These are phyloP conservation scores for Populus hybrid DNA, from an alignment of 441 rosid species.

Conservation along the genomic window DNA sequence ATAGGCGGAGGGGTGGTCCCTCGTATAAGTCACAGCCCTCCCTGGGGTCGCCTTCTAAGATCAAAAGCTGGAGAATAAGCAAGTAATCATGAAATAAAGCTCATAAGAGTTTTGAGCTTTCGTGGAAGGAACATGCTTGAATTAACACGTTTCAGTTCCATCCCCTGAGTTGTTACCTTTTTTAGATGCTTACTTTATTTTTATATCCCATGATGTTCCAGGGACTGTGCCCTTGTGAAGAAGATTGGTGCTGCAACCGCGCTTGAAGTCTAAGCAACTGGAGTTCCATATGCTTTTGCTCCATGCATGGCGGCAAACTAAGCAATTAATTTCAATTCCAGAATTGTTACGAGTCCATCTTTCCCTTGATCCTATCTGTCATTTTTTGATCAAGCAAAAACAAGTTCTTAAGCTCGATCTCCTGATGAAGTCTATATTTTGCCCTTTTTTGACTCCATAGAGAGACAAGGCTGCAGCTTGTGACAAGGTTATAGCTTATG, in stretches of 20 bases:
- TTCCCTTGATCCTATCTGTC: not conserved
- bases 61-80: too few species aligned
- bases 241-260: slow-evolving; percentile 67
- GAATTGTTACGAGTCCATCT: too few species aligned
- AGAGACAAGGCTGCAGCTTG: slow-evolving; percentile 40
- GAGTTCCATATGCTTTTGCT: slow-evolving; percentile 57
- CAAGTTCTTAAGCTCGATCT: not conserved
- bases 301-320: slow-evolving; percentile 53
- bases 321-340: not conserved
- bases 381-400: not conserved
- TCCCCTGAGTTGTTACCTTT: not conserved
- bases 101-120: too few species aligned
- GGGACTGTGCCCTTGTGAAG: slow-evolving; percentile 46
- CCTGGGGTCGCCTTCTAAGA: too few species aligned
- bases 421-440: not conserved
- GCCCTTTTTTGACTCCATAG: not conserved
- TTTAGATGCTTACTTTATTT: too few species aligned
- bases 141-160: not conserved
- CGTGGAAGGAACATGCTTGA: not conserved
- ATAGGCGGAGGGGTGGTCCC: too few species aligned
- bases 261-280: slow-evolving; percentile 58
- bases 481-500: slow-evolving; percentile 26
- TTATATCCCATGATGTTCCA: not conserved
- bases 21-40: too few species aligned
- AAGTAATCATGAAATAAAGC: too few species aligned